These are phyloP conservation scores for Penicillium capsulatum DNA, from an alignment of 2,329 filamentous ascomycete species.

Conservation along the genomic window DNA sequence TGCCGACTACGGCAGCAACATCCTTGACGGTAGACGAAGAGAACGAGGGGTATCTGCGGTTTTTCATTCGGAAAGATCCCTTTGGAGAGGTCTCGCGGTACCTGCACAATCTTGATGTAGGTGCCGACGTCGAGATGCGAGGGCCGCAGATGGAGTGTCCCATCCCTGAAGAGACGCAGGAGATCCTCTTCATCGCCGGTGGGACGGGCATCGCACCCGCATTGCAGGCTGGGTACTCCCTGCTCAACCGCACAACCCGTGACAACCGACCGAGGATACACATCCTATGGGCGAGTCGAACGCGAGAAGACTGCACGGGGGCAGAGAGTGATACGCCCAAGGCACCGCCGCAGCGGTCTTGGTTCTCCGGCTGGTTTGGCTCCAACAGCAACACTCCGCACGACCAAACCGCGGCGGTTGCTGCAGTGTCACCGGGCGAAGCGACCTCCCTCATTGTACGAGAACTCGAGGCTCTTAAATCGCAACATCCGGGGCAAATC, in stretches of 20 bases:
- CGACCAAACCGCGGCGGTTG: background rate
- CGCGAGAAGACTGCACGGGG: conserved; percentile 61
- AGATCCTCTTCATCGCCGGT: conserved; percentile 79
- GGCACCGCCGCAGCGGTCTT: conserved; percentile 17
- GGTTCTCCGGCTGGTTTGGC: conserved; percentile 31
- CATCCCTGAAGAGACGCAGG: conserved; percentile 51
- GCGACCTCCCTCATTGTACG: conserved; percentile 47
- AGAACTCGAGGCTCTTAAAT: conserved; percentile 62
- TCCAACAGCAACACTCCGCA: conserved; percentile 7
- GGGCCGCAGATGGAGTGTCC: conserved; percentile 71
- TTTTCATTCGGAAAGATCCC: conserved; percentile 73
- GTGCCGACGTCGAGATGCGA: conserved; percentile 66
- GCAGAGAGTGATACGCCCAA: conserved; percentile 50
- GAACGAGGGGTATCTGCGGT: conserved; percentile 52
- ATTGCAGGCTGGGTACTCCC: conserved; percentile 67
- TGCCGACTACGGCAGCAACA: conserved; percentile 47
- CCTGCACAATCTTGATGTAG: conserved; percentile 60
- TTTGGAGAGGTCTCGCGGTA: conserved; percentile 85
- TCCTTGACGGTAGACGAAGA: conserved; percentile 24
- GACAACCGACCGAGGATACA: conserved; percentile 50
- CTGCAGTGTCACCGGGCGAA: conserved; percentile 3
- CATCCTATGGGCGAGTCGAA: conserved; percentile 78
- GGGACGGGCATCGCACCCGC: conserved; percentile 91
- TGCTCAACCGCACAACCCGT: conserved; percentile 41
- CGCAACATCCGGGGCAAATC: conserved; percentile 53